Base-by-base conservation (phyloP, 2,329 filamentous ascomycete genomes). In the Exophiala sp. region DNA sequence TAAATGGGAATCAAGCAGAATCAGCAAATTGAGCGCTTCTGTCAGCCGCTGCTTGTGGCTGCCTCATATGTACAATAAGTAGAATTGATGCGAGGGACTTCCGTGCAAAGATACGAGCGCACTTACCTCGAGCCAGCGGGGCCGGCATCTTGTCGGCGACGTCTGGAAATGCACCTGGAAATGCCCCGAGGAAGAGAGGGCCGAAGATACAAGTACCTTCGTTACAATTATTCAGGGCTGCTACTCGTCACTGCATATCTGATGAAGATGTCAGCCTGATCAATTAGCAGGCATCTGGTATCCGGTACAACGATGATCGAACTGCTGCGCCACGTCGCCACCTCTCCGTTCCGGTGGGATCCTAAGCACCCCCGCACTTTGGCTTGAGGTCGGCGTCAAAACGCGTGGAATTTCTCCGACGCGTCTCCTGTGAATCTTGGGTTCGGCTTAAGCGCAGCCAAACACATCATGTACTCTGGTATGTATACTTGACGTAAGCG, bases 71-170 rank as follows among this genome's bases (percentile, higher is more conserved):
- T n/a, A n/a, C n/a, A n/a, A n/a, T n/a, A 16, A 29, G 27, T 16
- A 48, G 29, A 24, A 43, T 48, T 57, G 56, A 60, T 58, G 56
- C 58, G 59, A 60, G 53, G 56, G 44, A 40, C 24, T 30, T 35
- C n/a, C 27, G 19, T 41, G 19, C 19, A 22, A 41, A 41, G 29
- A 29, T 50, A 45, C 43, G 46, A 14, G 40, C 35, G 48, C 37
- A 62, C 68, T 58, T 53, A 74, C 72, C 71, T 70, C 72, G 73
- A 39, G 71, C 72, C 58, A 74, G 60, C 37, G 72, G 71, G 45
- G 70, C 69, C 48, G 71, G 69, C 71, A 74, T 74, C 19, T 44
- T 65, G 58, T 56, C 21, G 34, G 42, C 14, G 27, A 13, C 16
- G 21, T 16, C 21, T 41, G 16, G 9, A 30, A 45, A 18, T 8